A percentile compares a stretch with the other conserved stretches of the same genome.
These are phyloP conservation scores for Acorus gramineus DNA, from an alignment of 106 monocot genomes.

Conservation along the genomic window DNA sequence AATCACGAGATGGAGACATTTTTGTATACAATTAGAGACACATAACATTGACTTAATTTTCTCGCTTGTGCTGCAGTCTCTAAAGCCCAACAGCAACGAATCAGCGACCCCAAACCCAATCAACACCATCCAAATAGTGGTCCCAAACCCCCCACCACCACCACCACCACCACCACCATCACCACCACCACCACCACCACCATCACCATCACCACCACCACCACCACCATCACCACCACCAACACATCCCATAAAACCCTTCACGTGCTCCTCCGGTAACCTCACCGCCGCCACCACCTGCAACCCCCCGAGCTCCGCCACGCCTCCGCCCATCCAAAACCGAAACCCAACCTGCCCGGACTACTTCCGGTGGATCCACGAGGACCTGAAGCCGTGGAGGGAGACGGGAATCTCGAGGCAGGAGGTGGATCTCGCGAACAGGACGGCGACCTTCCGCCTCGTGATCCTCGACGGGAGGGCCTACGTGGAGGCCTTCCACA, in stretches of 20 bases:
- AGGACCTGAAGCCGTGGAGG: constrained; percentile 58
- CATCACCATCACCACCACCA: background rate
- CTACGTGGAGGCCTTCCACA: constrained; percentile 21
- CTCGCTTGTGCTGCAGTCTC: no score
- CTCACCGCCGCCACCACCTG: background rate
- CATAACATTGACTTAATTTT: no score
- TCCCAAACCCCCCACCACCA: no score
- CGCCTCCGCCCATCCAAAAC: no score
- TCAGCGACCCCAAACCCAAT: no score
- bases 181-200: no score
- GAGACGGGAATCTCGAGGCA: constrained; percentile 33
- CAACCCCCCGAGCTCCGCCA: no score
- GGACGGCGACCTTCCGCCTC: constrained; percentile 41
- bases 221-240: background rate
- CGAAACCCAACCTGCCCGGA: constrained; percentile 24
- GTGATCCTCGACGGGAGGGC: constrained; percentile 22
- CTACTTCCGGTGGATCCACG: constrained; percentile 69
- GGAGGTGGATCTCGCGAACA: constrained; percentile 23
- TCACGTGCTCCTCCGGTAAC: background rate
- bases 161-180: no score
- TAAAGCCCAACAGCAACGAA: no score
- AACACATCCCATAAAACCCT: background rate
- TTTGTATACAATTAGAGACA: no score
- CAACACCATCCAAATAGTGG: no score
- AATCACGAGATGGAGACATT: no score